These are phyloP conservation scores for Isabelozyma pseudorhagii DNA, from an alignment of 805 yeast genomes.

Conservation along the genomic window DNA sequence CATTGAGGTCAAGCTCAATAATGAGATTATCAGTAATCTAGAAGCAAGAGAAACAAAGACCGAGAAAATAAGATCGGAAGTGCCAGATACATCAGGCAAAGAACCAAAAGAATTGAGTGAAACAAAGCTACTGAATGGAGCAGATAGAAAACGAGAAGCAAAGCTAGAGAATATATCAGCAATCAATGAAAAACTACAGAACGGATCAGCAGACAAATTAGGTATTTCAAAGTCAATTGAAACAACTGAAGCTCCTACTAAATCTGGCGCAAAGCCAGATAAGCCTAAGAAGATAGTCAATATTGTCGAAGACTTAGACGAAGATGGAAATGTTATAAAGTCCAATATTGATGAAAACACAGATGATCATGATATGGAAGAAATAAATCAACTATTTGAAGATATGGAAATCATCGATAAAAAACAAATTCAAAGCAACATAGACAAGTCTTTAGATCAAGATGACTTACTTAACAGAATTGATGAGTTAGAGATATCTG, in stretches of 20 bases:
- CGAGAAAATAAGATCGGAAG: not conserved
- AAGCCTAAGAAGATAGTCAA: not conserved
- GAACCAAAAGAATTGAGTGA: too few relatives aligned
- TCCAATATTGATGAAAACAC: not conserved
- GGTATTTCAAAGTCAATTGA: not conserved
- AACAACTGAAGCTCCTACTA: not conserved
- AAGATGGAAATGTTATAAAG: slow-evolving; percentile 2
- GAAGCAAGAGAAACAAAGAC: not conserved
- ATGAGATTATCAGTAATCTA: slow-evolving; percentile 3
- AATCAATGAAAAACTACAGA: too few relatives aligned
- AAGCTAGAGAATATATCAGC: not conserved
- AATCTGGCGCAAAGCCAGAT: not conserved
- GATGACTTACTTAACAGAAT: slow-evolving; percentile 20
- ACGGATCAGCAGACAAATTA: too few relatives aligned
- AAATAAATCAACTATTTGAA: slow-evolving; percentile 23
- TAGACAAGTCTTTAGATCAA: slow-evolving; percentile 7
- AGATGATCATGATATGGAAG: slow-evolving; percentile 1
- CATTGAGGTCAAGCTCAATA: slow-evolving; percentile 29
- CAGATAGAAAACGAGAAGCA: not conserved
- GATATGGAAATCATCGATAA: slow-evolving; percentile 40
- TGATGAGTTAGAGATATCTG: slow-evolving; percentile 20
- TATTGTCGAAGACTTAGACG: slow-evolving; percentile 1
- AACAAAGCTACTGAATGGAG: too few relatives aligned
- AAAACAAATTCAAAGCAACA: slow-evolving; percentile 10
- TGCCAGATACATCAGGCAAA: too few relatives aligned